phyloP scores from a whole-genome alignment of 1,284 basidiomycete species.

The Fomitiporia mediterranea region DNA sequence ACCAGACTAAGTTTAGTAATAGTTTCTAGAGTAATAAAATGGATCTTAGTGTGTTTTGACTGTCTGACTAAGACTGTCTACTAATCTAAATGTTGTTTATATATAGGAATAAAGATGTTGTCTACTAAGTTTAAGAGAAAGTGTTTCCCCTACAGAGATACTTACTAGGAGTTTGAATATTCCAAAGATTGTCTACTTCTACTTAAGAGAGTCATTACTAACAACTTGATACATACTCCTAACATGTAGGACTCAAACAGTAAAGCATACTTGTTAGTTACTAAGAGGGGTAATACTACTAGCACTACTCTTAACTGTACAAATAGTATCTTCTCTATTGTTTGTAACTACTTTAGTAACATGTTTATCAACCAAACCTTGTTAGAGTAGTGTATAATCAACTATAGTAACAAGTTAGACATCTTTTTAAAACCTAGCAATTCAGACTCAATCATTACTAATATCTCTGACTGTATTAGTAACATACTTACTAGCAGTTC shows the following conservation, averaged over 20 bases:
- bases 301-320: conserved; percentile 23
- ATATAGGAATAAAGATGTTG: conserved; percentile 28
- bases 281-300: conserved; percentile 24
- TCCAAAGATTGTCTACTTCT: conserved; percentile 29
- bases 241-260: conserved; percentile 23
- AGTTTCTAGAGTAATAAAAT: conserved; percentile 37
- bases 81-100: conserved; percentile 20
- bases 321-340: conserved; percentile 22
- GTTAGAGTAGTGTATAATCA: conserved; percentile 24
- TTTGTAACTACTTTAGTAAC: conserved; percentile 25
- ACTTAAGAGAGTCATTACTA: conserved; percentile 27
- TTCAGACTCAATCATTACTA: conserved; percentile 24
- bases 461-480: conserved; percentile 27
- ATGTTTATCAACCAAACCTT: conserved; percentile 22
- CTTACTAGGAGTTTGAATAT: conserved; percentile 29
- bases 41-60: conserved; percentile 34
- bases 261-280: conserved; percentile 21
- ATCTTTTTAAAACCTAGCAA: conserved; percentile 25
- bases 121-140: conserved; percentile 24
- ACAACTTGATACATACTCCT: conserved; percentile 23
- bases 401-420: conserved; percentile 24
- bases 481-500: conserved; percentile 34
- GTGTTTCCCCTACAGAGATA: conserved; percentile 27
- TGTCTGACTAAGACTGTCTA: conserved; percentile 28
- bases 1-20: conserved; percentile 30